Percentiles rank a stretch among this genome's conserved stretches.
Evolutionary conservation across 495 filamentous ascomycete genomes (phyloP).

Genomic region (Penicillium argentinense): DNA sequence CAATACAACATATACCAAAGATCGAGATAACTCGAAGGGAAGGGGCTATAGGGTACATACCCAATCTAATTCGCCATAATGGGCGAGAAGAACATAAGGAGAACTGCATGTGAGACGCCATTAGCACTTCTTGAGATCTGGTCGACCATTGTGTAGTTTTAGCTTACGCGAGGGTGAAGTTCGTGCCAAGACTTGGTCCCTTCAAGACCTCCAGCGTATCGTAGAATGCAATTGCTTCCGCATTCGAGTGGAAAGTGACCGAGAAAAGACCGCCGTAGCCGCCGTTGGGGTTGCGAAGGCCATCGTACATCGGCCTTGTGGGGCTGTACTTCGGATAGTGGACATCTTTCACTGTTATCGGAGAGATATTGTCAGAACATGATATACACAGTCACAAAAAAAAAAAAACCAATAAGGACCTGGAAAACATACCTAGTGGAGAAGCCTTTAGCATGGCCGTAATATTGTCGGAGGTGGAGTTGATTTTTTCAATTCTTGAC

Average conservation of each 20-base stretch:
- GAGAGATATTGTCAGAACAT: background rate
- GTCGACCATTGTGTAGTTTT: background rate
- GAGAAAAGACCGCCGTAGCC: conserved; percentile 92
- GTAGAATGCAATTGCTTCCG: conserved; percentile 77
- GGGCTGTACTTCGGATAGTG: conserved; percentile 82
- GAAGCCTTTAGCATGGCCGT: conserved; percentile 64
- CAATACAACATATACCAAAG: background rate
- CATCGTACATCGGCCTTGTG: conserved; percentile 72
- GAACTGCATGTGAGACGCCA: conserved; percentile 45
- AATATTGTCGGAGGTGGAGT: conserved; percentile 81
- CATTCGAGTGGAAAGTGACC: conserved; percentile 68
- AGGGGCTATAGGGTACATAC: conserved; percentile 40
- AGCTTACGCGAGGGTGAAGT: conserved; percentile 78
- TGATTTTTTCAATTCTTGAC: conserved; percentile 78
- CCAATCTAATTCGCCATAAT: conserved; percentile 91
- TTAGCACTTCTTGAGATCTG: conserved; percentile 9
- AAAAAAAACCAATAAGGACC: background rate
- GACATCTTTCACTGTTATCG: conserved; percentile 66
- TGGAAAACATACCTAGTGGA: conserved; percentile 42
- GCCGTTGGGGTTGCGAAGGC: conserved; percentile 67
- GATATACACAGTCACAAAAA: background rate
- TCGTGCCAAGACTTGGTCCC: conserved; percentile 92
- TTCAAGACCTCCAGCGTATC: conserved; percentile 86
- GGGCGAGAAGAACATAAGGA: conserved; percentile 88
- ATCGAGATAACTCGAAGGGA: background rate